These are phyloP conservation scores for Chalciporus pseudorubinellus DNA, from an alignment of 768 basidiomycete genomes.

Conservation along the genomic window DNA sequence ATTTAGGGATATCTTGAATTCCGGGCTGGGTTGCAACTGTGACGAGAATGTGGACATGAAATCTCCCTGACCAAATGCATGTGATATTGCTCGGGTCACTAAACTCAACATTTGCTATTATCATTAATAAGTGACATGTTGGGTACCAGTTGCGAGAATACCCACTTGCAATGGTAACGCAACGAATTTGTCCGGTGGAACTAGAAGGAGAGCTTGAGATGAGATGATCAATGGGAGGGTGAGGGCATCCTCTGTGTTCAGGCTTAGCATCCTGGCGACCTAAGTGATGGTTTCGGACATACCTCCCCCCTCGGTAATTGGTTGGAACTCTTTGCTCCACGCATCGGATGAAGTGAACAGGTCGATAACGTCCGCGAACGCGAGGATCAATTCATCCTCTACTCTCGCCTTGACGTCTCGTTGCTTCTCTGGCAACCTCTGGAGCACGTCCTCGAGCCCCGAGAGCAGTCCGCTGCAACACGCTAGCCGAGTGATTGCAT, in stretches of 20 bases:
- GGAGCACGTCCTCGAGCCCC: constrained; percentile 55
- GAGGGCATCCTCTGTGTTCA: constrained; percentile 42
- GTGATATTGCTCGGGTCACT: constrained; percentile 46
- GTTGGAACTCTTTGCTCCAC: constrained; percentile 72
- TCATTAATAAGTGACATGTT: constrained; percentile 3
- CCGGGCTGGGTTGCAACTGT: constrained; percentile 24
- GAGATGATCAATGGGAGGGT: constrained; percentile 49
- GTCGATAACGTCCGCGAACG: constrained; percentile 75
- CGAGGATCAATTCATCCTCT: constrained; percentile 66
- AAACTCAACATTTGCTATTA: constrained; percentile 30
- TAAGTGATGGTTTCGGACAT: constrained; percentile 17
- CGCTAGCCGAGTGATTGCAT: constrained; percentile 58
- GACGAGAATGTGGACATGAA: constrained; percentile 49
- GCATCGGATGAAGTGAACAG: constrained; percentile 42
- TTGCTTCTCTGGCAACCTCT: constrained; percentile 30
- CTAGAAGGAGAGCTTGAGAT: constrained; percentile 57
- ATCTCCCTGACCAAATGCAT: constrained; percentile 54
- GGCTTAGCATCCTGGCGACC: constrained; percentile 8
- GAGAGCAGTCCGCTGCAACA: constrained; percentile 63
- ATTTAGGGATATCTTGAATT: constrained; percentile 20
- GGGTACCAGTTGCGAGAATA: constrained; percentile 26
- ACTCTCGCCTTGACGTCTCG: constrained; percentile 40
- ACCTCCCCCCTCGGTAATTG: constrained; percentile 44
- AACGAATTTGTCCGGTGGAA: constrained; percentile 53
- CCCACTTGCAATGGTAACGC: constrained; percentile 56